Evolutionary conservation across 202 grass and related monocot genomes (phyloP), one percentile per base, ranked within the genome.

Genomic region (Panicum virgatum): DNA sequence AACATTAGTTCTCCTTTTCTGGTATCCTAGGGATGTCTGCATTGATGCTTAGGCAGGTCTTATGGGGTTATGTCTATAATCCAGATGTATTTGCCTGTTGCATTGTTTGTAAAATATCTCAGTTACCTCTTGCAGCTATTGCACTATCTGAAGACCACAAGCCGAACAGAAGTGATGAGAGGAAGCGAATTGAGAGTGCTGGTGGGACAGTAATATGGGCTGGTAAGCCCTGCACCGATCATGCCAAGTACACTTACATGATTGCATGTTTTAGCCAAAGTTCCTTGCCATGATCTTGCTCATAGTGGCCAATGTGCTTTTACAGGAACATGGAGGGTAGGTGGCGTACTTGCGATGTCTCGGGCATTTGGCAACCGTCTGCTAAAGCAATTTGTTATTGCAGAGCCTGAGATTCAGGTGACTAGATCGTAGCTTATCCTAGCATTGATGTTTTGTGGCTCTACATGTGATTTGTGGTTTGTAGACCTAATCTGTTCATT

Each of bases 351-450:
- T 81, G 96, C 96, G 58, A 98, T 98, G 96, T 98, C 96, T 53
- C 79, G 92, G 50, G 96, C 96, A 92, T 98, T 98, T 83, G 96
- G 92, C 62, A 98, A 98, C 77, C 92, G 92, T 57, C 81, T 96
- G 75, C 51, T 98, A 42, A 98, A 98, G 78, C 87, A 93, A 58
- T 98, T 93, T 96, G 96, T 98, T 83, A 88, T 98, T 5, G 92
- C 92, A 45, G 96, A 91, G 57, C 96, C 92, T 53, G 96, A 98
- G 86, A 98, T 98, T 88, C 92, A 98, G 84, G 96, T 98, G 81
- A 25, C 25, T 63, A 64, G 32, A 57, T 54, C 22, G 23, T 26
- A 14, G 50, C 9, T 13, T 57, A 80, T 54, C 38, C 1, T 72
- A 53, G 20, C 6, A 32, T 71, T 73, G 39, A 25, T 63, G 19